Conservation (phyloP, 345 rosid genomes). For the Stellera chamaejasme region DNA sequence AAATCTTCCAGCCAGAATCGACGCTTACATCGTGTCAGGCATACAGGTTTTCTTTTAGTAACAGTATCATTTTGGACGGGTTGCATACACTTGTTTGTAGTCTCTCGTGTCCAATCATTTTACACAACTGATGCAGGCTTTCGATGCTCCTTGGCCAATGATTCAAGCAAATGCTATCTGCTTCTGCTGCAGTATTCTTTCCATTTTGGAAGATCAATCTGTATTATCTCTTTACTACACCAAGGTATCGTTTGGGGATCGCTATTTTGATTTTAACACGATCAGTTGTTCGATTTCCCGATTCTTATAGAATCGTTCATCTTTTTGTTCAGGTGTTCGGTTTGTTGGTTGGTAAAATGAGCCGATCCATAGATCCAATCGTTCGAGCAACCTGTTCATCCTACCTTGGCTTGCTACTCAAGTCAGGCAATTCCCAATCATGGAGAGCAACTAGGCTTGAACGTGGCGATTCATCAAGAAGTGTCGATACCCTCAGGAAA, state of each 20-base stretch:
- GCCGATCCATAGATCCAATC: constrained; percentile 60
- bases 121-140: constrained; percentile 45
- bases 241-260: constrained; percentile 42
- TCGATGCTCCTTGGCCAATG: constrained; percentile 88
- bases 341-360: constrained; percentile 73
- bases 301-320: neutral
- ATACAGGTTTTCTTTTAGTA: constrained; percentile 57
- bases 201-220: constrained; percentile 77
- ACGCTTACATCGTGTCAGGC: constrained; percentile 66
- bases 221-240: constrained; percentile 53
- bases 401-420: constrained; percentile 65
- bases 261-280: neutral
- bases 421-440: constrained; percentile 47
- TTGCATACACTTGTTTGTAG: neutral
- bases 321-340: constrained; percentile 49
- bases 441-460: constrained; percentile 63
- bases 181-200: constrained; percentile 70
- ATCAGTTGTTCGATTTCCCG: neutral
- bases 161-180: constrained; percentile 93
- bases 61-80: neutral
- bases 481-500: constrained; percentile 18
- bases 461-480: constrained; percentile 32
- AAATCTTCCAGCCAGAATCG: constrained; percentile 59
- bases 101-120: neutral
- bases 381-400: constrained; percentile 79